Base-by-base conservation (phyloP, 1,284 basidiomycete species). In the Wallemia ichthyophaga region DNA sequence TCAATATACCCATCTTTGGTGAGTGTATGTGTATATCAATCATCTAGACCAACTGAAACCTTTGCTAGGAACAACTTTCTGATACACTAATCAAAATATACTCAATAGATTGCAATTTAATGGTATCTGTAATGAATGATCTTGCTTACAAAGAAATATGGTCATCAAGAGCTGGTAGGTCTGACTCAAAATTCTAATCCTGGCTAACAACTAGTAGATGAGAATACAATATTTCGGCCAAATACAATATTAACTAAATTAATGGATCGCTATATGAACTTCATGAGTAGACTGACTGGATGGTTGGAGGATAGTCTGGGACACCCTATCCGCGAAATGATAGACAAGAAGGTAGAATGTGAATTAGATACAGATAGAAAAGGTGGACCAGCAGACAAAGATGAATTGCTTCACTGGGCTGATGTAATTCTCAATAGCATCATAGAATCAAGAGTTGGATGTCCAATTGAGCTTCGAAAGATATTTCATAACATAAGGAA, bases 221-320 rank as follows among this genome's bases (percentile, higher is more conserved):
- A 56, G 55, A 56, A 56, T 25, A 56, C 55, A 24, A 56, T 56
- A 25, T 56, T 56, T 27, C 55, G 55, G 25, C 55, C 55, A 25
- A 56, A 56, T 27, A 56, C 55, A 13, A 56, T 56, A 11, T 24
- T 56, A 13, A 56, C 55, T 24, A 56, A 56, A 24, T 17, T 56
- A 11, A 56, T 56, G 25, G 55, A 56, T 27, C 55, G 55, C 3
- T 56, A 56, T 27, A 56, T 56, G 55, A 56, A 27, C 55, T 56
- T 56, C n/a, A 27, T 27, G 55, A 56, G 55, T 56, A 11, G 55
- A 7, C n/a, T 26, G 25, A 26, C 55, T 56, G 55, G 55, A 11
- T 56, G 55, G 55, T 24, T 56, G 24, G 55, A 56, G n/a, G 55
- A 25, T 25, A 56, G 55, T 56, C 55, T 56, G 55, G 55, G 55